phyloP scores from a whole-genome alignment of 2,329 filamentous ascomycete species.

The Colletotrichum sp. region DNA sequence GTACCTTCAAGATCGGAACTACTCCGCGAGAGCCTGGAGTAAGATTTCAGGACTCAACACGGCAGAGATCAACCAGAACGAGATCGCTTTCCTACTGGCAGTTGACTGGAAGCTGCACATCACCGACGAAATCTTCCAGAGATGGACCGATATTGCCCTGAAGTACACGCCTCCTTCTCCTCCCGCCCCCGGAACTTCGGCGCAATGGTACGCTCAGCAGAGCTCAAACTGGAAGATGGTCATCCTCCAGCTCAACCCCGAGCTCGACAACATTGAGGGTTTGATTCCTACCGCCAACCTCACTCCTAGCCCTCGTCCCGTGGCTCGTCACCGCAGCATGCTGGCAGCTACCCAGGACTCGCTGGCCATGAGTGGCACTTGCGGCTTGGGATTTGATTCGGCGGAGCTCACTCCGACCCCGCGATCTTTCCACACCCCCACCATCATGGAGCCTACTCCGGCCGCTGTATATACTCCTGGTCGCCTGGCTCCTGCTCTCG shows the following conservation, averaged over 20 bases:
- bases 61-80: slow-evolving; percentile 94
- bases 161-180: slow-evolving; percentile 76
- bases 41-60: slow-evolving; percentile 98
- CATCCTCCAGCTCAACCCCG: slow-evolving; percentile 60
- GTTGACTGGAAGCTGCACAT: slow-evolving; percentile 97
- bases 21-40: slow-evolving; percentile 96
- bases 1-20: slow-evolving; percentile 97
- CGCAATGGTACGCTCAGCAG: slow-evolving; percentile 49
- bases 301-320: slow-evolving; percentile 36
- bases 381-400: slow-evolving; percentile 39
- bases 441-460: slow-evolving; percentile 55
- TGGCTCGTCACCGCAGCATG: slow-evolving; percentile 45
- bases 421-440: slow-evolving; percentile 45
- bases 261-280: slow-evolving; percentile 62
- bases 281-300: slow-evolving; percentile 43
- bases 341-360: slow-evolving; percentile 47
- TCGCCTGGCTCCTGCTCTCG: slow-evolving; percentile 56
- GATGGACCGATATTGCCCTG: slow-evolving; percentile 92
- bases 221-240: slow-evolving; percentile 63
- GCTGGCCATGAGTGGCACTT: slow-evolving; percentile 14
- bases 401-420: slow-evolving; percentile 45
- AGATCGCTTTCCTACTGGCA: slow-evolving; percentile 87
- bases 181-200: slow-evolving; percentile 54
- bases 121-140: slow-evolving; percentile 83
- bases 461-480: slow-evolving; percentile 47